Evolutionary conservation across 2,329 filamentous ascomycete species (phyloP).

Genomic region (Xylaria sp.): DNA sequence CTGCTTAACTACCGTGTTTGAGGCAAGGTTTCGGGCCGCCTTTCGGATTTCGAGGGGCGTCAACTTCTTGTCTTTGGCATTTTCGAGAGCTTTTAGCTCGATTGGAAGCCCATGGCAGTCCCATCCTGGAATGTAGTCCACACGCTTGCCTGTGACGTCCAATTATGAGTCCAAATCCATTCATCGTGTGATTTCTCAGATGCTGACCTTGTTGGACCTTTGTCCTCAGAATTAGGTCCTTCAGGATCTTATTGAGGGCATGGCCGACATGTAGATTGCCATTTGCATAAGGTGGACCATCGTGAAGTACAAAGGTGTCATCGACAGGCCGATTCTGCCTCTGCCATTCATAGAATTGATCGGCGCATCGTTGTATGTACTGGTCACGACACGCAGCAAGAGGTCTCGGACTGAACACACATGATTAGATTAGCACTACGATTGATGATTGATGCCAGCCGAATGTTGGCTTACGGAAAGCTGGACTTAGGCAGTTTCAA

Average conservation of each 20-base stretch:
- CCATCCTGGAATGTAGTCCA: slow-evolving; percentile 92
- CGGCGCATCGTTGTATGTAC: slow-evolving; percentile 81
- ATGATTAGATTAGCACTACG: slow-evolving; percentile 43
- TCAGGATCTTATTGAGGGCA: slow-evolving; percentile 95
- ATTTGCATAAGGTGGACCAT: slow-evolving; percentile 97
- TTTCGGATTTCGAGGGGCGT: slow-evolving; percentile 69
- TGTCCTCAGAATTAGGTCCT: slow-evolving; percentile 88
- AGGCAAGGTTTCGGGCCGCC: slow-evolving; percentile 72
- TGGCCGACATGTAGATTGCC: slow-evolving; percentile 91
- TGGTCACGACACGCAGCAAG: slow-evolving; percentile 59
- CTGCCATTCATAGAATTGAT: slow-evolving; percentile 93
- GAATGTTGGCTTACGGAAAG: slow-evolving; percentile 67
- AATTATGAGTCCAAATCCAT: slow-evolving; percentile 27
- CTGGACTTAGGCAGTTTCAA: slow-evolving; percentile 78
- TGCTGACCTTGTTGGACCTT: slow-evolving; percentile 74
- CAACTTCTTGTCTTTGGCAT: slow-evolving; percentile 53
- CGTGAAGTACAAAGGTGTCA: slow-evolving; percentile 82
- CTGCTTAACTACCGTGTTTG: slow-evolving; percentile 75
- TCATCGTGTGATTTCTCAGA: not conserved
- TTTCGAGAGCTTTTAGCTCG: slow-evolving; percentile 89
- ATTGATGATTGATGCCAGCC: not conserved
- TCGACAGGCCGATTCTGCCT: slow-evolving; percentile 62
- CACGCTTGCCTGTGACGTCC: slow-evolving; percentile 63
- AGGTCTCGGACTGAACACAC: slow-evolving; percentile 60
- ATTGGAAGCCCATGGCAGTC: slow-evolving; percentile 98